Base-by-base conservation (phyloP, 495 filamentous ascomycete species). In the Apodospora peruviana region DNA sequence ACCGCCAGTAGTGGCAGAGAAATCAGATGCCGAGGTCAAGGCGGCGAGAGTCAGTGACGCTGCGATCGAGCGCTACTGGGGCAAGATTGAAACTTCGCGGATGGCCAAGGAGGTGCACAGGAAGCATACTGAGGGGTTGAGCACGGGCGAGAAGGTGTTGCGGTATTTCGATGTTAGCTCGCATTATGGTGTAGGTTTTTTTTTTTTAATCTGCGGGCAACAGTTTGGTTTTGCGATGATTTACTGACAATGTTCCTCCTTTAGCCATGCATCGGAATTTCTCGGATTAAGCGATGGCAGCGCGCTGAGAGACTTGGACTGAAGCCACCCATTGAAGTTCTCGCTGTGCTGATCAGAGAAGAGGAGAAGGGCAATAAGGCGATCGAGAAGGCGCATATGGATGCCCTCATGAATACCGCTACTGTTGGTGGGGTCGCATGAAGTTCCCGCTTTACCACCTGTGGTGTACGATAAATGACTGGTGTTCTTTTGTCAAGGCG, bases 301-400 rank as follows among this genome's bases (percentile, higher is more conserved):
- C 78, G 94, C 9, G 94, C 94, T 2, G 70, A 95, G 37, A 70
- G 68, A 39, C 67, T 99, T 39, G 84, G 85, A 1, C 68, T 99
- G 41, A 77, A 87, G 32, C 94, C 94, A 0, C 93, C 94, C 1
- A 75, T 95, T 25, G 91, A 96, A 65, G 90, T 97, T n/a, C 73
- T 96, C 3, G 86, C 89, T 0, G 87, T 96, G 19, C 61, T 96
- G 32, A 56, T 95, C 46, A 85, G 80, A 60, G 81, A 91, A 53
- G 78, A 87, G 55, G 68, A 79, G 5, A 72, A 71, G 29, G 73
- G 75, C 7, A 57, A 59, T 2, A 62, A 60, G 41, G 61, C 53
- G 35, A 53, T 62, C 19, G 77, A 95, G 64, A 69, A 71, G 51
- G 86, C 91, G 25, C 79, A 88, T 65, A 81, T 96, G 44, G 93